Conservation (phyloP, 192 early-diverging fungal species). For the Backusella morwellensis region DNA sequence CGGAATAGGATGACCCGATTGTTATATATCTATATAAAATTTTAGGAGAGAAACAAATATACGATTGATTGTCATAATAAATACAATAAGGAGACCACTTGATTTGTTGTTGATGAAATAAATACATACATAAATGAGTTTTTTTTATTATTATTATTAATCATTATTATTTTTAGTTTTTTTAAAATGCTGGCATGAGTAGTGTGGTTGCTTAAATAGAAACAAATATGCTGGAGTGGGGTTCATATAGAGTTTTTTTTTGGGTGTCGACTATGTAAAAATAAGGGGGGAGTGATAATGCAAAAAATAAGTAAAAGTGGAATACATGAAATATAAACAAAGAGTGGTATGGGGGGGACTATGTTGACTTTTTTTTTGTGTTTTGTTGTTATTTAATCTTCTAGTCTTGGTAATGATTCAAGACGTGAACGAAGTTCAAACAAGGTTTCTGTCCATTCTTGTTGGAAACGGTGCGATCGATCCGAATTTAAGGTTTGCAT, state of each 20-base stretch:
- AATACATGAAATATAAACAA: neutral
- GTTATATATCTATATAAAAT: no score
- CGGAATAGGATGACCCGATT: neutral
- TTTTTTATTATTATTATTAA: neutral
- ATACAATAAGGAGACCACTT: neutral
- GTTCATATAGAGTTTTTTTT: slow-evolving; percentile 1
- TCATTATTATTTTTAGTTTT: neutral
- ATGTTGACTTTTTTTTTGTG: neutral
- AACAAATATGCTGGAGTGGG: neutral
- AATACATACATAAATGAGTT: neutral
- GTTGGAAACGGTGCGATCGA: neutral
- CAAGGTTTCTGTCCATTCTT: neutral
- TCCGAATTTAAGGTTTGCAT: slow-evolving; percentile 3
- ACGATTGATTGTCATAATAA: neutral
- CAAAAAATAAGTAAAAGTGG: neutral
- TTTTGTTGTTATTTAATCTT: neutral
- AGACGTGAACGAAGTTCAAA: neutral
- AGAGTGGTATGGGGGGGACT: neutral
- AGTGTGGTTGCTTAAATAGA: neutral
- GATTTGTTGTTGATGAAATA: neutral
- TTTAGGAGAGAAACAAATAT: neutral
- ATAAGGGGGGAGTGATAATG: neutral
- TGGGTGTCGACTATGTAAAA: neutral
- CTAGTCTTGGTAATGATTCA: neutral
- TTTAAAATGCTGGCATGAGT: slow-evolving; percentile 2